Conservation (phyloP, 2,329 filamentous ascomycete genomes). For the Emericellopsis cladophorae region DNA sequence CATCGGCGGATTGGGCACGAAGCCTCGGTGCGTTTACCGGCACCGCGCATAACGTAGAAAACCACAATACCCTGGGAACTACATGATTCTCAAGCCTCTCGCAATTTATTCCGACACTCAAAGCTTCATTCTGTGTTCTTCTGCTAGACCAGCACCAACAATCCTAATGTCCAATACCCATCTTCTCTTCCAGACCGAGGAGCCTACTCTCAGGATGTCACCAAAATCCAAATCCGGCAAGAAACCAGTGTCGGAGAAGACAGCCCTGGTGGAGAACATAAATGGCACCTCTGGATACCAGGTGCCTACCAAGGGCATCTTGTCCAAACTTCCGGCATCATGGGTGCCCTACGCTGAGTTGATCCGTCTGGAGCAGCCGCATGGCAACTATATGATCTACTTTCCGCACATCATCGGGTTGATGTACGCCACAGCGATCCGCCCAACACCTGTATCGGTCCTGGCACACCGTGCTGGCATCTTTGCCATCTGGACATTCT, state of each 20-base stretch:
- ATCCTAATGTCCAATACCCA: too few species aligned
- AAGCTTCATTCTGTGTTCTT: too few species aligned
- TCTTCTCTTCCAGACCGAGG: too few species aligned
- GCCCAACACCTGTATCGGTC: constrained; percentile 10
- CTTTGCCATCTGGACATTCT: constrained; percentile 24
- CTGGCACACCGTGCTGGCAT: constrained; percentile 23
- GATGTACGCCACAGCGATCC: constrained; percentile 29
- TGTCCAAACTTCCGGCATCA: constrained; percentile 28
- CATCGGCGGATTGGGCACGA: background rate
- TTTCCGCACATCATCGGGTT: constrained; percentile 31
- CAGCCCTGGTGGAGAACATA: background rate
- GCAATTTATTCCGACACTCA: too few species aligned
- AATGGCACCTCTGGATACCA: background rate
- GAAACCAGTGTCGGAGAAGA: background rate
- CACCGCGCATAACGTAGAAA: background rate
- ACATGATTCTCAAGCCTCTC: too few species aligned
- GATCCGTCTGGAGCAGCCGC: constrained; percentile 35
- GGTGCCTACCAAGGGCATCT: constrained; percentile 26
- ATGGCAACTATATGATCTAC: constrained; percentile 38
- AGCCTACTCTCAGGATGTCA: background rate
- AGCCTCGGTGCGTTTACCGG: background rate
- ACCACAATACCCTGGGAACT: too few species aligned
- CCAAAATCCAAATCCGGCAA: background rate
- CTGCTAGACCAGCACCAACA: too few species aligned
- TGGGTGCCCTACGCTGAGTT: constrained; percentile 43